A percentile compares a stretch with the other conserved stretches of the same genome.
Evolutionary conservation across 2,329 filamentous ascomycete genomes (phyloP).

Genomic region (Mariannaea sp.): DNA sequence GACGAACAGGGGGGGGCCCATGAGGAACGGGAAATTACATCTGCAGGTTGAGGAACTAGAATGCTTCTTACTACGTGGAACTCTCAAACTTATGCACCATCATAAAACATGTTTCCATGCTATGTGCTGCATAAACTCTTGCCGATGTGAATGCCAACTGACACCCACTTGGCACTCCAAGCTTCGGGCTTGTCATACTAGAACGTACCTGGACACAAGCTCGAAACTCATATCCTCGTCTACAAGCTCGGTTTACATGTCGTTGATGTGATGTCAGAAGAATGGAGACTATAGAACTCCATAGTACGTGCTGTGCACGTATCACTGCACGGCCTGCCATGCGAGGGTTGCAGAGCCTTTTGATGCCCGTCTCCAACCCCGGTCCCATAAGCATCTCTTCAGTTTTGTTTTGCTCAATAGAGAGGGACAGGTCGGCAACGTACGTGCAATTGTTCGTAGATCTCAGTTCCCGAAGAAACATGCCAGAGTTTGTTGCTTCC

Average conservation of each 20-base stretch:
- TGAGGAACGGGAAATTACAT: constrained; percentile 35
- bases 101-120: background rate
- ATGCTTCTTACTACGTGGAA: constrained; percentile 13
- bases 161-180: too few species aligned
- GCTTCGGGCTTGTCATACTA: too few species aligned
- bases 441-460: too few species aligned
- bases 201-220: too few species aligned
- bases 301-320: too few species aligned
- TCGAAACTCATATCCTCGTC: too few species aligned
- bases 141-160: background rate
- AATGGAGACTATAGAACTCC: too few species aligned
- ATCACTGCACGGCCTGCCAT: background rate
- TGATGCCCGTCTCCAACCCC: too few species aligned
- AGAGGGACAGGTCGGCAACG: background rate
- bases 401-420: constrained; percentile 13
- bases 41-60: constrained; percentile 35
- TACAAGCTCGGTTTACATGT: too few species aligned
- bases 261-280: too few species aligned
- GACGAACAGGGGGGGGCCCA: constrained; percentile 29
- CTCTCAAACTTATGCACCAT: constrained; percentile 17
- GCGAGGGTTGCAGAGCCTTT: background rate
- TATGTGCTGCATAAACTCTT: constrained; percentile 7
- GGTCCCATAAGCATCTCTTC: too few species aligned
- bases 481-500: constrained; percentile 16
- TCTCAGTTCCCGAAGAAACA: constrained; percentile 25